Base-by-base conservation (phyloP, 768 basidiomycete genomes). In the Tylopilus sp. region DNA sequence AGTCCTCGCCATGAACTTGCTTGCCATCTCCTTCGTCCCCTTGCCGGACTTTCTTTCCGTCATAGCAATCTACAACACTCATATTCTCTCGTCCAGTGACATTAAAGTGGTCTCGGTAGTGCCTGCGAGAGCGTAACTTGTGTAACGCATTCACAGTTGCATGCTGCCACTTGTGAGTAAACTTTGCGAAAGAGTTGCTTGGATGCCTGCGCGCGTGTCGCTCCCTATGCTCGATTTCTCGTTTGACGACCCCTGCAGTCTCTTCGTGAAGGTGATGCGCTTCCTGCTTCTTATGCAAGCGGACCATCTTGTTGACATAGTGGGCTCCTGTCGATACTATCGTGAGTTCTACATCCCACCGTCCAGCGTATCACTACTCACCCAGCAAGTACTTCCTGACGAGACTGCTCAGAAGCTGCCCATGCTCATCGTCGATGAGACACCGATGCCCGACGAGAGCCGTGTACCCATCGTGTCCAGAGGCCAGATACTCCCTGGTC, bases 331-430 rank as follows among this genome's bases (percentile, higher is more conserved):
- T 6, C 38, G 47, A 49, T 21, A 56, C 63, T 50, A 40, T 47
- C 21, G 21, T 57, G 15, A 63, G 41, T 13, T 5, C 21, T 40
- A 20, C 26, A 35, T 44, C 23, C 3, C 36, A 26, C 44, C 3
- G 22, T 28, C 28, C 6, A 5, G 15, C 10, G 30, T 23, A 38
- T 39, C 9, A 10, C 23, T 26, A 52, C 61, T 10, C 56, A 88
- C 92, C 93, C 39, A 95, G 78, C 3, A 95, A 72, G 69, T 93
- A 95, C 58, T 85, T 85, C 56, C 93, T 76, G 30, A 95, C 86
- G 47, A 95, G 80, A 21, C 76, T 70, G 62, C 86, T 89, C 79
- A 90, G 82, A 55, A 90, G 70, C 55, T 84, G 79, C 9, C 92
- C 93, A 48, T 79, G 78, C 67, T 97, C 93, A 51, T 91, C 85